Percentiles rank a stretch among this genome's conserved stretches.
phyloP scores from a whole-genome alignment of 805 yeast species.

The Tetrapisispora pingtungensis region DNA sequence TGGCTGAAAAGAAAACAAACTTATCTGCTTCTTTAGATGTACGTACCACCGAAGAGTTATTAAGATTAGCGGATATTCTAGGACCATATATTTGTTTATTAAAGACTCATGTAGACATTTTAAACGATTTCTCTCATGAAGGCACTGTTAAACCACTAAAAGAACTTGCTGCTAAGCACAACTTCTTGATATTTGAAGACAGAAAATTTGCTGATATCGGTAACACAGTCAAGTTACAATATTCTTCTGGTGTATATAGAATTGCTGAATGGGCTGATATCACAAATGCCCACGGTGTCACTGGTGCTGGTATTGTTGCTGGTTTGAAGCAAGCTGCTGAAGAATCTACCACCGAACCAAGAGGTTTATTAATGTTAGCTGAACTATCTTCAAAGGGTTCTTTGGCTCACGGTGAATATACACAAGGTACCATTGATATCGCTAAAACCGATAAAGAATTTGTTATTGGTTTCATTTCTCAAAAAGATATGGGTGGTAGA shows the following conservation, averaged over 20 bases:
- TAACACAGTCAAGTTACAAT: slow-evolving; percentile 90
- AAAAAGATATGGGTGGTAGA: slow-evolving; percentile 72
- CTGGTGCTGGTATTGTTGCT: slow-evolving; percentile 85
- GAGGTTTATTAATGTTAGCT: slow-evolving; percentile 91
- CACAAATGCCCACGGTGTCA: slow-evolving; percentile 95
- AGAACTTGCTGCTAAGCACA: slow-evolving; percentile 65
- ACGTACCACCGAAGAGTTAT: slow-evolving; percentile 63
- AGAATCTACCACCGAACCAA: slow-evolving; percentile 59
- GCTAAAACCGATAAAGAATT: slow-evolving; percentile 81
- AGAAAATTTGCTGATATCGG: slow-evolving; percentile 98
- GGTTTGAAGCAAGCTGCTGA: slow-evolving; percentile 76
- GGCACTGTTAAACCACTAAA: slow-evolving; percentile 68
- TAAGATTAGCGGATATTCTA: slow-evolving; percentile 59
- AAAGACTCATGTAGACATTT: slow-evolving; percentile 89
- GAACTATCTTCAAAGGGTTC: slow-evolving; percentile 92
- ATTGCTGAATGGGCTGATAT: slow-evolving; percentile 94
- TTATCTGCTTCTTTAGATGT: slow-evolving; percentile 94
- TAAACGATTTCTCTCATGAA: slow-evolving; percentile 80
- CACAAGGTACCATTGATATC: slow-evolving; percentile 77
- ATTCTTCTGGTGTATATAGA: slow-evolving; percentile 77
- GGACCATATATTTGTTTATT: slow-evolving; percentile 90
- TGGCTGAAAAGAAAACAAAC: slow-evolving; percentile 75
- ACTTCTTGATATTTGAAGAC: slow-evolving; percentile 90
- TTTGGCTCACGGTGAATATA: slow-evolving; percentile 85
- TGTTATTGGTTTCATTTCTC: slow-evolving; percentile 95